These are phyloP conservation scores for Pyronema domesticum DNA, from an alignment of 495 filamentous ascomycete species.

Conservation along the genomic window DNA sequence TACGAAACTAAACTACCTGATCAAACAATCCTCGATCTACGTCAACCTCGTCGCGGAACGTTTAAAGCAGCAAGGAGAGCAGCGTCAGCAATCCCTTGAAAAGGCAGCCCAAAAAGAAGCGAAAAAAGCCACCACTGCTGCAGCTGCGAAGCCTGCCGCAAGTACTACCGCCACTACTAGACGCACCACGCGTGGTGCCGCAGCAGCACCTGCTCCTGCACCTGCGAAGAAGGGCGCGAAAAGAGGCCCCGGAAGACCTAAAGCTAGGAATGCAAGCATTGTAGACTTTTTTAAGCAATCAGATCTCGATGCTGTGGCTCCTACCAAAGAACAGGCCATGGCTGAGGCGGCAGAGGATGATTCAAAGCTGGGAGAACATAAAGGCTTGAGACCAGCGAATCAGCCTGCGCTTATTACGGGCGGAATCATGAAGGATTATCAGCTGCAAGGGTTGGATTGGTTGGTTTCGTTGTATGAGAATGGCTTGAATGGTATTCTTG, in stretches of 20 bases:
- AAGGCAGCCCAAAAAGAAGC: conserved; percentile 5
- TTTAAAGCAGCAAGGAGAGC: conserved; percentile 15
- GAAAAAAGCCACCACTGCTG: background rate
- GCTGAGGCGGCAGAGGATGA: conserved; percentile 12
- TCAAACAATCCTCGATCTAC: conserved; percentile 21
- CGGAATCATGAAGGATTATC: conserved; percentile 83
- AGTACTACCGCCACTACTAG: background rate
- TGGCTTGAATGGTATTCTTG: conserved; percentile 83
- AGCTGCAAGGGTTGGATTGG: conserved; percentile 89
- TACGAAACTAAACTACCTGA: conserved; percentile 15
- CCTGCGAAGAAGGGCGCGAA: conserved; percentile 9
- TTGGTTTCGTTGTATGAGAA: conserved; percentile 74
- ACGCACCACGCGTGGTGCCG: background rate
- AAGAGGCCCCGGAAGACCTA: background rate
- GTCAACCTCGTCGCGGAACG: conserved; percentile 21
- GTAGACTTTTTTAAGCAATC: conserved; percentile 18
- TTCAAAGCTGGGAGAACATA: conserved; percentile 46
- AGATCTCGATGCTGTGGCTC: conserved; percentile 9
- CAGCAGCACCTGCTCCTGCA: background rate
- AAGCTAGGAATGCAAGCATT: conserved; percentile 3
- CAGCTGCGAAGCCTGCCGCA: background rate
- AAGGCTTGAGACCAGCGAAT: conserved; percentile 53
- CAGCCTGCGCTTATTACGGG: conserved; percentile 74
- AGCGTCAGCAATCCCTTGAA: background rate
- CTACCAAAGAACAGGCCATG: conserved; percentile 14